Base-by-base conservation (phyloP, 2,329 filamentous ascomycete species). In the Passalora sequoiae region DNA sequence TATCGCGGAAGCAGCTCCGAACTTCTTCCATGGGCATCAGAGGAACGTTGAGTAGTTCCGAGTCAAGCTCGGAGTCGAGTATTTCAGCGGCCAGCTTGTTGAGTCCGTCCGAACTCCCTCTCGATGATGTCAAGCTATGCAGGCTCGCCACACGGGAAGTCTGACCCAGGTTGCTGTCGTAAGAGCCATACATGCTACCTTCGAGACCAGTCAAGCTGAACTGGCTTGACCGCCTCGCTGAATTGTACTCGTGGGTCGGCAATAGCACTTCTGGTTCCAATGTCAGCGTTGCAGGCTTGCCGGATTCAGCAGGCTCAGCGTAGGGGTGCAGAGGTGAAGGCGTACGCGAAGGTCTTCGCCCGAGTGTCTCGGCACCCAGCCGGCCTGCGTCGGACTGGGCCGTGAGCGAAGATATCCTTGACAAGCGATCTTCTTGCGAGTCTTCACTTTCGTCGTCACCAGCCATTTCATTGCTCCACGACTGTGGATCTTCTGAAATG, bases 21-120 rank as follows among this genome's bases (percentile, higher is more conserved):
- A 89, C 85, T 62, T 91, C 81, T 19, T 84, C 78, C 25, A 95
- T 75, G 1, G 91, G 94, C 68, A 98, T 86, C 67, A 89, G 89
- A 12, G 92, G 92, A 12, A 97, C 91, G 60, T 92, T 95, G 25
- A 85, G 87, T 64, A 88, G 88, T 62, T 97, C 89, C 56, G 95
- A 88, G 25, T 87, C 84, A 47, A 87, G 81, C 1, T 79, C 73
- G 50, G 84, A 80, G 49, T 85, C 80, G 9, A 66, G 54, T 4
- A 64, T 46, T 38, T 65, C 60, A 72, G 78, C 58, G 7, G 60
- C 60, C 12, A 56, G 35, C 12, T 53, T 48, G 15, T 52, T 45
- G 28, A 60, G 44, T 22, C 83, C 79, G 27, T 83, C 66, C 55
- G 45, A 19, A 55, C 25, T 38, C 15, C 42, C 36, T 17, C 42